Percentiles rank a stretch among this genome's conserved stretches.
These are phyloP conservation scores for Haplosporangium gracile DNA, from an alignment of 192 early-diverging fungal genomes.

Conservation along the genomic window DNA sequence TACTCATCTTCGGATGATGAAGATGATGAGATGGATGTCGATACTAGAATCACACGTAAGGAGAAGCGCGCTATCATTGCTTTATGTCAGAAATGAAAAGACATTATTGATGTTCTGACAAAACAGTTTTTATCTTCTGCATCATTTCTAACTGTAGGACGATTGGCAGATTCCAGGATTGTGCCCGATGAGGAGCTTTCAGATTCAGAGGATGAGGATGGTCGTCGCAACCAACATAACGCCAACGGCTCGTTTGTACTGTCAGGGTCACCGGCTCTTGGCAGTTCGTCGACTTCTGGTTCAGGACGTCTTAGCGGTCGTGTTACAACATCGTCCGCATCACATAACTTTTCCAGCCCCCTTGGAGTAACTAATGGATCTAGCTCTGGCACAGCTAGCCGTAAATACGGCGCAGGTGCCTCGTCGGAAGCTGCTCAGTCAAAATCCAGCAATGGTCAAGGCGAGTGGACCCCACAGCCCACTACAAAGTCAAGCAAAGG, in stretches of 20 bases:
- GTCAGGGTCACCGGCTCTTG: conserved; percentile 28
- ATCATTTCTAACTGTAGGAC: conserved; percentile 55
- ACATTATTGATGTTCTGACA: not conserved
- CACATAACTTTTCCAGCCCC: conserved; percentile 44
- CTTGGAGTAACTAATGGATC: conserved; percentile 11
- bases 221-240: conserved; percentile 51
- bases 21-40: conserved; percentile 72
- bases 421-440: conserved; percentile 2
- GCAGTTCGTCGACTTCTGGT: not conserved
- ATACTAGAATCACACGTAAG: conserved; percentile 74
- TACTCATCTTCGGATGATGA: conserved; percentile 77
- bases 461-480: conserved; percentile 26
- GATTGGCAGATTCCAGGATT: conserved; percentile 71
- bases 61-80: not conserved
- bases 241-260: conserved; percentile 31
- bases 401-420: conserved; percentile 23
- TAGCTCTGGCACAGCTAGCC: conserved; percentile 8
- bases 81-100: not conserved
- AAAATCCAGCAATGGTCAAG: conserved; percentile 28
- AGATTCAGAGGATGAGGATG: conserved; percentile 82
- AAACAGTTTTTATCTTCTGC: not conserved
- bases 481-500: conserved; percentile 30
- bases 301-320: conserved; percentile 42
- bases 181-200: conserved; percentile 81
- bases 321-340: conserved; percentile 30